Evolutionary conservation across 208 protist species (phyloP).

Genomic region (Acanthamoeba culbertsoni): DNA sequence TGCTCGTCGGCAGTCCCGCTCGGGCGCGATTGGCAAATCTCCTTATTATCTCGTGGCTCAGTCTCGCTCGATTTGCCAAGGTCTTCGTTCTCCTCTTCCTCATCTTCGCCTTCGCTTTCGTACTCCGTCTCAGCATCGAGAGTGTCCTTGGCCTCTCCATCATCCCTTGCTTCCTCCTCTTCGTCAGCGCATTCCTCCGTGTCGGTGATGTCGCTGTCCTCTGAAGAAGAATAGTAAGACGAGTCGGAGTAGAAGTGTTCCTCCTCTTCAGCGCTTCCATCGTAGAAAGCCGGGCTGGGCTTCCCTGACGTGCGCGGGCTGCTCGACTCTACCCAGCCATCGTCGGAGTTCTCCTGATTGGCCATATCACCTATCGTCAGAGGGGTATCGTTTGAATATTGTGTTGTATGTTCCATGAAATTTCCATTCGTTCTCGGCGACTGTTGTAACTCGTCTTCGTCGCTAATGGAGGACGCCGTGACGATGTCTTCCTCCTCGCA

Average conservation of each 20-base stretch:
- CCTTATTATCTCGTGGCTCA: neutral
- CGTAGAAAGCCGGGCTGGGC: neutral
- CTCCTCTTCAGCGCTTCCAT: neutral
- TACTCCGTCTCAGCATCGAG: neutral
- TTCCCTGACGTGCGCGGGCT: no score
- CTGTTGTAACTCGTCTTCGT: neutral
- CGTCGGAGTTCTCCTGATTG: no score
- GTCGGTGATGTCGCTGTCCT: neutral
- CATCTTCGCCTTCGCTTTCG: neutral
- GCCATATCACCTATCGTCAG: no score
- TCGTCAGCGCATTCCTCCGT: neutral
- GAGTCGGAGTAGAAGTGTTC: slow-evolving; percentile 27
- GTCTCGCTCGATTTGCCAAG: neutral
- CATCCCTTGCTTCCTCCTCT: neutral
- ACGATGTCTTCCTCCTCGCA: slow-evolving; percentile 37
- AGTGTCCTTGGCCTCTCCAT: neutral
- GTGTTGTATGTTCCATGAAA: no score
- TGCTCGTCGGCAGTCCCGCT: neutral
- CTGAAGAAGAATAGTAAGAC: slow-evolving; percentile 3
- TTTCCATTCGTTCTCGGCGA: neutral
- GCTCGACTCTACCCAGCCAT: neutral
- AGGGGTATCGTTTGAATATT: no score
- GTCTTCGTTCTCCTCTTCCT: neutral
- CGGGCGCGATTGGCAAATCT: neutral
- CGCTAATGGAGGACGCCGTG: neutral